These are phyloP conservation scores for Pyrenopolyporus hunteri DNA, from an alignment of 495 filamentous ascomycete genomes.

Conservation along the genomic window DNA sequence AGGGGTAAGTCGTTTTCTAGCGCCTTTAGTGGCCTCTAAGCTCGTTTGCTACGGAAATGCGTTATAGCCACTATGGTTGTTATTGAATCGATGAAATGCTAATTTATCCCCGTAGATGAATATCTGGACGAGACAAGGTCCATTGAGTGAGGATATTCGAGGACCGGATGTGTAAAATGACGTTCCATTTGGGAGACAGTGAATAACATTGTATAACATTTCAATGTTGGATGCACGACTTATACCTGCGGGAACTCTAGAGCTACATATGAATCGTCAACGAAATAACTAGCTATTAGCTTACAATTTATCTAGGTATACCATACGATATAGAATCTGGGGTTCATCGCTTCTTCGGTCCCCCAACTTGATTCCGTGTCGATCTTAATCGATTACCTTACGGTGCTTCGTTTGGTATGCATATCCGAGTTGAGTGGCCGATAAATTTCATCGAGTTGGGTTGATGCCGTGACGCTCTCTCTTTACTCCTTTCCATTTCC, in stretches of 20 bases:
- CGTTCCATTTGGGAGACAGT: not conserved
- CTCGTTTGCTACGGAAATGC: too few relatives aligned
- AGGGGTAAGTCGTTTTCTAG: constrained; percentile 45
- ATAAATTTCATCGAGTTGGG: too few relatives aligned
- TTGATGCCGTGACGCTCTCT: too few relatives aligned
- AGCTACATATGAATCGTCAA: too few relatives aligned
- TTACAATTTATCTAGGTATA: not conserved
- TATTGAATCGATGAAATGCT: too few relatives aligned
- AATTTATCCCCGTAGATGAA: constrained; percentile 59
- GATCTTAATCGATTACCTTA: not conserved
- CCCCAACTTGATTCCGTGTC: not conserved
- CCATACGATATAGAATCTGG: not conserved
- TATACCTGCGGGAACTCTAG: not conserved
- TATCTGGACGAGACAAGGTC: constrained; percentile 67
- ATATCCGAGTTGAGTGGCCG: too few relatives aligned
- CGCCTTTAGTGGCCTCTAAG: not conserved
- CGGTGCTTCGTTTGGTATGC: too few relatives aligned
- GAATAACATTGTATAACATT: too few relatives aligned
- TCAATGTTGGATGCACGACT: not conserved
- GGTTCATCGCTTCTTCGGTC: not conserved
- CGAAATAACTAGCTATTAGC: not conserved
- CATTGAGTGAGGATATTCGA: constrained; percentile 43
- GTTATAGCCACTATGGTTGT: too few relatives aligned
- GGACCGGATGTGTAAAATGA: constrained; percentile 37
- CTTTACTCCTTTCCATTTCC: not conserved